These are phyloP conservation scores for Aristolochia fimbriata DNA, from an alignment of 164 flowering plant species.

Conservation along the genomic window DNA sequence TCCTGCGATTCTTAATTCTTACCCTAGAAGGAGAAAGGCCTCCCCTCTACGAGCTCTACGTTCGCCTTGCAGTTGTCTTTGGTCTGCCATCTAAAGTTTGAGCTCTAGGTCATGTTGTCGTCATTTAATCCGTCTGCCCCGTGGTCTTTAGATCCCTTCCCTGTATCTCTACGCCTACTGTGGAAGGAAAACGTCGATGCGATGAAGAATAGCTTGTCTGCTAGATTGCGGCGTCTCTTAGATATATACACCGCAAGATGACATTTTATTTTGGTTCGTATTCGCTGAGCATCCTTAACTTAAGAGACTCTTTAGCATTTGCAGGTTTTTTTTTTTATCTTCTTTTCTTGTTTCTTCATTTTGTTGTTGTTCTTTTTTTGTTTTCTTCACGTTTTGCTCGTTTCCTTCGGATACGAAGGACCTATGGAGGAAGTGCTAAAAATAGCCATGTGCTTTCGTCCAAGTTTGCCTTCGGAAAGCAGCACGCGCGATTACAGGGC, in stretches of 20 bases:
- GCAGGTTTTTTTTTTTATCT: background rate
- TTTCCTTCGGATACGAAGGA: background rate
- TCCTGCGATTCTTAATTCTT: no score
- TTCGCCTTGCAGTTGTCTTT: no score
- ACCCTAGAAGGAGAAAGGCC: no score
- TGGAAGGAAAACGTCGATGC: background rate
- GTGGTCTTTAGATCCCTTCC: background rate
- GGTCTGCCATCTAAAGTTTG: no score
- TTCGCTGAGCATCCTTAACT: background rate
- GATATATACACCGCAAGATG: background rate
- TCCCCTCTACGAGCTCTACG: no score
- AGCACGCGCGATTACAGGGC: background rate
- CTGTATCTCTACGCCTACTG: background rate
- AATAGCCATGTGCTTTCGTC: background rate
- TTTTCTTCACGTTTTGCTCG: background rate
- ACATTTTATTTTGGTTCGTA: background rate
- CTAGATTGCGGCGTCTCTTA: background rate
- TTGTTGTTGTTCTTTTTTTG: background rate
- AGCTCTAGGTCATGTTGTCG: background rate
- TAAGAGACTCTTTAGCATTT: no score
- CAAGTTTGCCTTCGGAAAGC: slow-evolving; percentile 2
- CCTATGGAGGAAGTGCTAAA: slow-evolving; percentile 1
- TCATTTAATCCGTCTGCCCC: background rate
- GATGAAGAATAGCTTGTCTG: background rate
- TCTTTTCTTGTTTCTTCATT: background rate